phyloP scores from a whole-genome alignment of 768 basidiomycete genomes.

The Suillus lakei region DNA sequence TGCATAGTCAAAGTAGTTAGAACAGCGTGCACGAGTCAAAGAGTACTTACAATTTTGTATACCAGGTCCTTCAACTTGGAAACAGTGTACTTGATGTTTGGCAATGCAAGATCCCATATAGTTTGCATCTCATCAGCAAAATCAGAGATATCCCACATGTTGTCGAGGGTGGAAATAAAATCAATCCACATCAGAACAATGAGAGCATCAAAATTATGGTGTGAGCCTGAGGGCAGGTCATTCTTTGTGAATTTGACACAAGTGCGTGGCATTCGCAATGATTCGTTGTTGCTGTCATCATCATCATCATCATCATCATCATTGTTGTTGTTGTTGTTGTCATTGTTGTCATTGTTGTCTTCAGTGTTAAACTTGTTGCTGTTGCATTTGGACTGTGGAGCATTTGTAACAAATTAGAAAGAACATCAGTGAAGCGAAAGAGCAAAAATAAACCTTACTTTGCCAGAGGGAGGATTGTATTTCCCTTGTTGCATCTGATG shows the following conservation, averaged over 20 bases:
- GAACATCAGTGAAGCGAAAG: too few species aligned
- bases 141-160: too few species aligned
- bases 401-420: too few species aligned
- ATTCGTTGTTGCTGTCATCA: not conserved
- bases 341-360: too few species aligned
- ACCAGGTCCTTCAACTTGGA: not conserved
- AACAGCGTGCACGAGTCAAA: not conserved
- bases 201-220: not conserved
- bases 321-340: too few species aligned
- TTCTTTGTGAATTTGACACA: not conserved
- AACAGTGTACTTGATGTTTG: not conserved
- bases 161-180: not conserved
- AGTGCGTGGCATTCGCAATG: not conserved
- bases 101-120: not conserved
- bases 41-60: not conserved
- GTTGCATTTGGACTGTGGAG: too few species aligned
- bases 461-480: too few species aligned
- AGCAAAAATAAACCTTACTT: too few species aligned
- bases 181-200: not conserved
- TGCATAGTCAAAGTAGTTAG: not conserved
- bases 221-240: not conserved
- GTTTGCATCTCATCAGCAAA: not conserved
- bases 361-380: too few species aligned
- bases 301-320: too few species aligned
- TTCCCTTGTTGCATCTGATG: too few species aligned